Base-by-base conservation (phyloP, 2,329 filamentous ascomycete genomes). In the Colletotrichum salicis region DNA sequence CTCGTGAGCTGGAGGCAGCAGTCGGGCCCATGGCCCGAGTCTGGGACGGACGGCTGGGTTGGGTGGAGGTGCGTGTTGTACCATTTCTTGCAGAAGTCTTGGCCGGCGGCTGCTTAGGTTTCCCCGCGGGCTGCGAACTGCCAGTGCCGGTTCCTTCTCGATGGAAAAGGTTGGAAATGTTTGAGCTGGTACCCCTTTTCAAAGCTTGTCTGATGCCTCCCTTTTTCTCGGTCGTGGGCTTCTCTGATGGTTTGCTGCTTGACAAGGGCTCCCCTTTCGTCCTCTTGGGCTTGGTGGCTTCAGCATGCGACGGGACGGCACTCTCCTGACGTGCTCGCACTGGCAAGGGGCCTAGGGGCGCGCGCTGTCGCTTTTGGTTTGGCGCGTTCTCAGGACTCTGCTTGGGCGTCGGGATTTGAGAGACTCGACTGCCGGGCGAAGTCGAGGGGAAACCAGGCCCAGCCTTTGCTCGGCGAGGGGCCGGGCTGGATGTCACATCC, bases 201-300 rank as follows among this genome's bases (percentile, higher is more conserved):
- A 91, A 78, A 4, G 83, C 88, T 65, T 86, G 85, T 45, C 86
- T 85, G 54, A 90, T 78, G 1, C 85, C 80, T 1, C 79, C 76
- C 71, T 81, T 87, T 75, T 86, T 88, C 58, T 88, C 86, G 11
- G 70, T 62, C 0, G 74, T 61, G 1, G 74, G 31, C 31, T 78
- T 81, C 2, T 70, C 65, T 12, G 58, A 59, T 10, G 73, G n/a
- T 52, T 67, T 78, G 57, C 70, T 77, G 37, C 70, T 70, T 65
- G 74, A 57, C 62, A 56, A 64, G 65, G 77, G 70, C 3, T 81
- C 74, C 10, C 71, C 54, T 72, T 78, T 81, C 58, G 71, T 51
- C 62, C 77, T 83, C 59, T 81, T 83, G 2, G 77, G 48, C 31
- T 76, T 78, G 70, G 76, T 79, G 19, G 71, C 76, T 31, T 74